Conservation (phyloP, 2,329 filamentous ascomycete genomes). For the Paecilomyces formosus region DNA sequence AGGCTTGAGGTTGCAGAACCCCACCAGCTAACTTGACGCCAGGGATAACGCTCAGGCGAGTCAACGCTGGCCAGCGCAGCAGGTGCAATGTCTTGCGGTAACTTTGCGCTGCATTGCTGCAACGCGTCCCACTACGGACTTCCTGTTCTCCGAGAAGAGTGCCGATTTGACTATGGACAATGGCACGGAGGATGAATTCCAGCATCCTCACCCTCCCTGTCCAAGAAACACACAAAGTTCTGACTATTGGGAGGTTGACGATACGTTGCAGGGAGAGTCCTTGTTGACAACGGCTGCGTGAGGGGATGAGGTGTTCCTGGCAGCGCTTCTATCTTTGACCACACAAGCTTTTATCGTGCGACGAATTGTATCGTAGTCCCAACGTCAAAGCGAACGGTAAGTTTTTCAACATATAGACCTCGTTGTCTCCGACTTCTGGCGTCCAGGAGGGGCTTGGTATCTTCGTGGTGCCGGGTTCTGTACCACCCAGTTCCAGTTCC, state of each 20-base stretch:
- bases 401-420: not conserved
- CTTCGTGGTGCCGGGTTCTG: not conserved
- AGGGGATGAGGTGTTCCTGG: not conserved
- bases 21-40: constrained; percentile 5
- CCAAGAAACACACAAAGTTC: not conserved
- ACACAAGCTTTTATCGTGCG: not conserved
- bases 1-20: not conserved
- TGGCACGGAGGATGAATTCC: not conserved
- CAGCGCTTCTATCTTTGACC: not conserved
- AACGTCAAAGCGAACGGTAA: not conserved
- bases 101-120: not conserved
- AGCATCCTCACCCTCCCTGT: not conserved
- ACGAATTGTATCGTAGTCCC: not conserved
- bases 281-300: not conserved
- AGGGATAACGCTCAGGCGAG: constrained; percentile 12
- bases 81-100: not conserved
- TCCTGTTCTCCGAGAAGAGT: not conserved
- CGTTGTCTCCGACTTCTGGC: not conserved
- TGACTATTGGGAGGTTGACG: not conserved
- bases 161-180: constrained; percentile 1
- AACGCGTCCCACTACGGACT: not conserved
- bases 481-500: not conserved
- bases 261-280: not conserved
- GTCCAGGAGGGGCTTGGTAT: not conserved
- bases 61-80: constrained; percentile 18